Conservation (phyloP, 2,329 filamentous ascomycete species). For the Microcyclospora tardicrescens region DNA sequence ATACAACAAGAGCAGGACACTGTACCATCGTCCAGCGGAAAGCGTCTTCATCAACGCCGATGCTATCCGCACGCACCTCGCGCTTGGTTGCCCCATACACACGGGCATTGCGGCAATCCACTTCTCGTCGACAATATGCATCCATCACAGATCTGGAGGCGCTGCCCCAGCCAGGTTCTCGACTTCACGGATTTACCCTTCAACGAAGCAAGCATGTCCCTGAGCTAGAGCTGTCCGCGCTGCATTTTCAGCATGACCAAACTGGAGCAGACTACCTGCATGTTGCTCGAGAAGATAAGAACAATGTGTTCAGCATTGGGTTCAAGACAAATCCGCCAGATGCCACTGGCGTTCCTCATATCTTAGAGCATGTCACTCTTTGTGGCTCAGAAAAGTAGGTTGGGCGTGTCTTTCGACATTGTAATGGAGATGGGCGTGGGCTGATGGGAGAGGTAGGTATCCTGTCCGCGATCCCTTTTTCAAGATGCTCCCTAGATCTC, state of each 20-base stretch:
- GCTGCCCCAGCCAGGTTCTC: slow-evolving; percentile 67
- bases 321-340: slow-evolving; percentile 99
- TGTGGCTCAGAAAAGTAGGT: slow-evolving; percentile 83
- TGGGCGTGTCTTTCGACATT: background rate
- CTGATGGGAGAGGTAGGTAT: slow-evolving; percentile 44
- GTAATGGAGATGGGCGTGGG: slow-evolving; percentile 3
- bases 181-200: slow-evolving; percentile 87
- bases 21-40: too few relatives aligned
- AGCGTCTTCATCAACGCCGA: too few relatives aligned
- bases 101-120: background rate
- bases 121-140: slow-evolving; percentile 31
- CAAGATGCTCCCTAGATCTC: slow-evolving; percentile 94
- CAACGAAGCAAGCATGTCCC: slow-evolving; percentile 82
- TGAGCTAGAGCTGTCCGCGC: slow-evolving; percentile 80
- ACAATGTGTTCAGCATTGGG: slow-evolving; percentile 98
- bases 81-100: background rate
- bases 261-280: slow-evolving; percentile 94
- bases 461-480: slow-evolving; percentile 99
- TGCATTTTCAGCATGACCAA: slow-evolving; percentile 85
- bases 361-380: slow-evolving; percentile 91
- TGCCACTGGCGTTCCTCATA: slow-evolving; percentile 91
- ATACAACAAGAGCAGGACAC: too few relatives aligned
- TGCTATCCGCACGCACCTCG: too few relatives aligned
- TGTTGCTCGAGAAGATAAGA: slow-evolving; percentile 85
- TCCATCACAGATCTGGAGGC: slow-evolving; percentile 64